These are phyloP conservation scores for Coemansia sp. DNA, from an alignment of 192 early-diverging fungal genomes.

Conservation along the genomic window DNA sequence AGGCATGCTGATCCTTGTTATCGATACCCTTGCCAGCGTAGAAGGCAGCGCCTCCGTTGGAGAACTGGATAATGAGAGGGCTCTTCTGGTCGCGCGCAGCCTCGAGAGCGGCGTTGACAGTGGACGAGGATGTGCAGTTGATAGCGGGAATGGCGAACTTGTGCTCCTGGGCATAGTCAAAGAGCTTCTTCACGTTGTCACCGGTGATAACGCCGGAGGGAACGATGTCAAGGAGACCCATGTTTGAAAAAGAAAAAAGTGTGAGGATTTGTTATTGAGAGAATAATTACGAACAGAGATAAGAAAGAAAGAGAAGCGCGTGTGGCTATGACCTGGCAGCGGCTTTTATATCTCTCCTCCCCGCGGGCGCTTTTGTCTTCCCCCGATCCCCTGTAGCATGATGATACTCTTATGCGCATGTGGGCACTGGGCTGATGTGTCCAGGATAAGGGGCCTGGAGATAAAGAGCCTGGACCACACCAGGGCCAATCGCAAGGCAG, in stretches of 20 bases:
- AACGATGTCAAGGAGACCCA: constrained; percentile 82
- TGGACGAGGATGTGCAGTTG: constrained; percentile 93
- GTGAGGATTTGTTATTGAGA: neutral
- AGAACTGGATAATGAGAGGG: constrained; percentile 95
- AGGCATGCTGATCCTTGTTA: constrained; percentile 87
- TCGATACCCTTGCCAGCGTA: constrained; percentile 90
- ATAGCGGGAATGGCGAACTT: constrained; percentile 94
- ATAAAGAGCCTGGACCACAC: constrained; percentile 10
- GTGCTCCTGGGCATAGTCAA: constrained; percentile 73
- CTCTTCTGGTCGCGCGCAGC: constrained; percentile 91
- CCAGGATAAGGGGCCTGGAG: neutral
- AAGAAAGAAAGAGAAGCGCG: constrained; percentile 4
- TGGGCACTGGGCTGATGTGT: neutral
- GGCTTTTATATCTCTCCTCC: neutral
- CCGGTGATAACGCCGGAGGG: constrained; percentile 92
- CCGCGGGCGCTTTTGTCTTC: neutral
- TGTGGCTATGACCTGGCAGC: neutral
- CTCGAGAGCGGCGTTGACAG: constrained; percentile 90
- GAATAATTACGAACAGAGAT: neutral
- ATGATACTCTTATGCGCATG: no score
- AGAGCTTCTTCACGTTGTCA: constrained; percentile 84
- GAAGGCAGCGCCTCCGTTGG: constrained; percentile 88
- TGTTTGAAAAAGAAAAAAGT: constrained; percentile 28
- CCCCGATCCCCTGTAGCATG: no score
- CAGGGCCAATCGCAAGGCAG: neutral